These are phyloP conservation scores for Mycena polygramma DNA, from an alignment of 768 basidiomycete genomes.

Conservation along the genomic window DNA sequence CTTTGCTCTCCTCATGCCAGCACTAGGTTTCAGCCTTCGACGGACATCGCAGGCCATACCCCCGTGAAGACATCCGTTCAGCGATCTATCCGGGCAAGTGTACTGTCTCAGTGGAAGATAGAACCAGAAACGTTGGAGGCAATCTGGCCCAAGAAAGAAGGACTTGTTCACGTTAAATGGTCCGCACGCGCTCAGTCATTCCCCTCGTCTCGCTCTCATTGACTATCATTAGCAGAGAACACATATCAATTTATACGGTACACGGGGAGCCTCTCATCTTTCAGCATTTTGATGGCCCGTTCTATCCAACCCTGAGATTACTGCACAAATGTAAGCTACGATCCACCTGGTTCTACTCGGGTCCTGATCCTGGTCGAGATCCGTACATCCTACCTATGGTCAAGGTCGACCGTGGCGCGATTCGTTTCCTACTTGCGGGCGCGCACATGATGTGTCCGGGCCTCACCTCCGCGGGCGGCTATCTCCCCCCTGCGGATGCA, in stretches of 20 bases:
- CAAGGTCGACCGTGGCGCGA: slow-evolving; percentile 95
- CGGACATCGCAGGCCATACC: slow-evolving; percentile 91
- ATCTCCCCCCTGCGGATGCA: slow-evolving; percentile 80
- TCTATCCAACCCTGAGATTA: slow-evolving; percentile 89
- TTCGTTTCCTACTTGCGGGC: slow-evolving; percentile 94
- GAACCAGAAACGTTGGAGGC: slow-evolving; percentile 86
- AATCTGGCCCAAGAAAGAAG: slow-evolving; percentile 99
- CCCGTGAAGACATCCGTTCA: slow-evolving; percentile 95
- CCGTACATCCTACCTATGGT: slow-evolving; percentile 92
- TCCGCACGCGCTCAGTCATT: slow-evolving; percentile 51
- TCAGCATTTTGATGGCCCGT: slow-evolving; percentile 96
- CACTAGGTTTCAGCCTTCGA: slow-evolving; percentile 74
- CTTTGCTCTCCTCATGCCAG: slow-evolving; percentile 33
- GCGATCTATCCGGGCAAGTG: slow-evolving; percentile 82
- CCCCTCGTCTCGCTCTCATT: slow-evolving; percentile 37
- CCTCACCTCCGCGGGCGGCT: slow-evolving; percentile 91
- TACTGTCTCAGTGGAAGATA: slow-evolving; percentile 88
- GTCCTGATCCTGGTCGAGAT: slow-evolving; percentile 63
- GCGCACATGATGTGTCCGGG: slow-evolving; percentile 99
- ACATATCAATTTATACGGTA: slow-evolving; percentile 93
- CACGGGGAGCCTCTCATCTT: slow-evolving; percentile 91
- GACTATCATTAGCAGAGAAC: slow-evolving; percentile 82
- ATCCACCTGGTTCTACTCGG: slow-evolving; percentile 18
- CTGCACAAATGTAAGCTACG: slow-evolving; percentile 89
- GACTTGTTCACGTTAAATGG: slow-evolving; percentile 95